These are phyloP conservation scores for Hypoxylon lenormandii DNA, from an alignment of 495 filamentous ascomycete genomes.

Conservation along the genomic window DNA sequence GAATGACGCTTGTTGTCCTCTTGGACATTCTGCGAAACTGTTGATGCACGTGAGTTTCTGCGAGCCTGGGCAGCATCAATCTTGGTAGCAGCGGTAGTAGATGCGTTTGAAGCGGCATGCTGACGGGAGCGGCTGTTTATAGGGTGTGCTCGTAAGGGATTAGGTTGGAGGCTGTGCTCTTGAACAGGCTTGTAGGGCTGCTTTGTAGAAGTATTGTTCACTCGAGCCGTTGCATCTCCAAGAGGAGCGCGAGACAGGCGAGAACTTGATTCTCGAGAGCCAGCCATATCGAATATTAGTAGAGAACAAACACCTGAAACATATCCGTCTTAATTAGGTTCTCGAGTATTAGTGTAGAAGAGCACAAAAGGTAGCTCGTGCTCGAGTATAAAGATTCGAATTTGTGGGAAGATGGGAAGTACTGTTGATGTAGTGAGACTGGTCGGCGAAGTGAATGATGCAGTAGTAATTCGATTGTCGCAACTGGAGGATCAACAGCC, in stretches of 20 bases:
- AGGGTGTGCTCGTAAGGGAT: conserved; percentile 47
- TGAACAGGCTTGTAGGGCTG: conserved; percentile 29
- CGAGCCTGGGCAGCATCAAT: conserved; percentile 29
- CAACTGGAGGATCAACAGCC: no score
- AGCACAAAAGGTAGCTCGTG: conserved; percentile 1
- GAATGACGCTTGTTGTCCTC: conserved; percentile 74
- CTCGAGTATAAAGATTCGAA: background rate
- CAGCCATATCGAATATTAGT: conserved; percentile 53
- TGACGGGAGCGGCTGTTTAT: conserved; percentile 30
- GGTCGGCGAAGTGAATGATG: background rate
- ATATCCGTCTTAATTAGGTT: conserved; percentile 24
- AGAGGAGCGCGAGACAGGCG: conserved; percentile 57
- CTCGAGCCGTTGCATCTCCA: conserved; percentile 61
- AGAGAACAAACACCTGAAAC: conserved; percentile 20
- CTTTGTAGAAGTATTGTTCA: conserved; percentile 54
- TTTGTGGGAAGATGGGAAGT: conserved; percentile 2
- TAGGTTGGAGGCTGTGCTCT: conserved; percentile 13
- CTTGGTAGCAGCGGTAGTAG: conserved; percentile 33
- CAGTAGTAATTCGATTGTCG: no score
- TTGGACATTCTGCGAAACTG: conserved; percentile 64
- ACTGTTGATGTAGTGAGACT: conserved; percentile 7
- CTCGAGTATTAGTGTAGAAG: background rate
- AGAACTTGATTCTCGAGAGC: conserved; percentile 41
- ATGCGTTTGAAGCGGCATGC: conserved; percentile 25
- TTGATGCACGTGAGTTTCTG: conserved; percentile 48